These are phyloP conservation scores for Termitomyces sp. DNA, from an alignment of 768 basidiomycete genomes.

Conservation along the genomic window DNA sequence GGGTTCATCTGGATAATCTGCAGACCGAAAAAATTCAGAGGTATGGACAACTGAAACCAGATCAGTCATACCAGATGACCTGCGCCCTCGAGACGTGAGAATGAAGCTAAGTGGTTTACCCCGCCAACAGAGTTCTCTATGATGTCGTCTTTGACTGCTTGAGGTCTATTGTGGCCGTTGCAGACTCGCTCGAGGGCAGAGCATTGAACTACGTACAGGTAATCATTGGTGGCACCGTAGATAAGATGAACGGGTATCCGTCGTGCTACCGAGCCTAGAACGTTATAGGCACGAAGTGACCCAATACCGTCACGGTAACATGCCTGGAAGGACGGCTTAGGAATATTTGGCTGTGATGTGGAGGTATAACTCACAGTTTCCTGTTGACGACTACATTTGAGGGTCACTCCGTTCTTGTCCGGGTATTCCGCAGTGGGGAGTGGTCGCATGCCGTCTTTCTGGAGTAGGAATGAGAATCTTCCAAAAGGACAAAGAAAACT, in stretches of 20 bases:
- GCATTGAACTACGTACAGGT: conserved; percentile 24
- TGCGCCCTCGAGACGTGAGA: conserved; percentile 29
- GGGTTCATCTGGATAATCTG: conserved; percentile 28
- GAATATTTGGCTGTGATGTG: too few species aligned
- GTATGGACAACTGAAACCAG: background rate
- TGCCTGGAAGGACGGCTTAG: conserved; percentile 22
- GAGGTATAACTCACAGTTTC: conserved; percentile 31
- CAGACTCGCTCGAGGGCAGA: background rate
- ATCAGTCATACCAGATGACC: conserved; percentile 34
- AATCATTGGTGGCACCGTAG: conserved; percentile 41
- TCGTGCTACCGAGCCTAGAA: conserved; percentile 25
- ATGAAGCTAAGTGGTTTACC: conserved; percentile 28
- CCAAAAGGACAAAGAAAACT: background rate
- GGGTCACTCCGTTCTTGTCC: conserved; percentile 40
- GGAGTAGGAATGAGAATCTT: background rate
- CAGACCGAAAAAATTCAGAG: background rate
- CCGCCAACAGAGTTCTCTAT: conserved; percentile 30
- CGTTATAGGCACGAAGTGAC: conserved; percentile 24
- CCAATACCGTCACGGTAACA: conserved; percentile 35
- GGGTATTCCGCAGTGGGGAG: conserved; percentile 39
- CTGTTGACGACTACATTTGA: conserved; percentile 40
- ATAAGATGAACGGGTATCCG: conserved; percentile 38
- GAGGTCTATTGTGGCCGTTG: conserved; percentile 21
- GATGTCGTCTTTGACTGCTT: conserved; percentile 30
- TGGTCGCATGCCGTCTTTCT: conserved; percentile 38